Evolutionary conservation across 306 rosid species (phyloP).

Genomic region (Vigna radiata): DNA sequence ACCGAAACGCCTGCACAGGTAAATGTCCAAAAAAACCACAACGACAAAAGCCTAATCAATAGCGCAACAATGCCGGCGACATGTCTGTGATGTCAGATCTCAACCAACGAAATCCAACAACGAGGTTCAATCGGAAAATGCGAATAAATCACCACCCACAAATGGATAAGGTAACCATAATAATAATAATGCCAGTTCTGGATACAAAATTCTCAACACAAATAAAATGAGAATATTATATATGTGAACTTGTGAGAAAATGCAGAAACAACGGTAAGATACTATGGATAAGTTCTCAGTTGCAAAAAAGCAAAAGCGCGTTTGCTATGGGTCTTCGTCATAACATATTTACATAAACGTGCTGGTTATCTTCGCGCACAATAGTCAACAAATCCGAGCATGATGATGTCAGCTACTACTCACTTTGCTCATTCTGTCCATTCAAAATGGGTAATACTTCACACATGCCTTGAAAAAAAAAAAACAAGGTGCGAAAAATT

Average conservation of each 20-base stretch:
- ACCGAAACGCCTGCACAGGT: no score
- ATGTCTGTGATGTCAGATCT: constrained; percentile 41
- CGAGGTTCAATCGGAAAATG: neutral
- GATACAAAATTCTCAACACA: neutral
- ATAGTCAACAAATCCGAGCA: constrained; percentile 38
- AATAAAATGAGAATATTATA: constrained; percentile 13
- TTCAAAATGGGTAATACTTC: no score
- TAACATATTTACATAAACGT: constrained; percentile 49
- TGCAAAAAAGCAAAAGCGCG: constrained; percentile 37
- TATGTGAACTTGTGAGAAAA: constrained; percentile 4
- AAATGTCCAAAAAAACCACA: no score
- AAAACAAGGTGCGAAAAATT: neutral
- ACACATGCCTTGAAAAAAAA: neutral
- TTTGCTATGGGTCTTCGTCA: constrained; percentile 15
- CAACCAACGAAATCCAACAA: constrained; percentile 21
- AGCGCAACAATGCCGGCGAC: constrained; percentile 52
- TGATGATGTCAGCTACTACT: constrained; percentile 42
- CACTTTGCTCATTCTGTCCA: constrained; percentile 1
- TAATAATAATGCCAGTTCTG: no score
- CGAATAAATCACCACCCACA: neutral
- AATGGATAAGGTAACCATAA: neutral
- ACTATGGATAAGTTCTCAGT: constrained; percentile 46
- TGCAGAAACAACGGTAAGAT: constrained; percentile 54
- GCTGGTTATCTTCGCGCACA: constrained; percentile 21
- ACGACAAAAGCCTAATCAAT: constrained; percentile 38